Percentiles rank a stretch among this genome's conserved stretches.
Evolutionary conservation across 495 filamentous ascomycete genomes (phyloP).

Genomic region (Lophiotrema nucula): DNA sequence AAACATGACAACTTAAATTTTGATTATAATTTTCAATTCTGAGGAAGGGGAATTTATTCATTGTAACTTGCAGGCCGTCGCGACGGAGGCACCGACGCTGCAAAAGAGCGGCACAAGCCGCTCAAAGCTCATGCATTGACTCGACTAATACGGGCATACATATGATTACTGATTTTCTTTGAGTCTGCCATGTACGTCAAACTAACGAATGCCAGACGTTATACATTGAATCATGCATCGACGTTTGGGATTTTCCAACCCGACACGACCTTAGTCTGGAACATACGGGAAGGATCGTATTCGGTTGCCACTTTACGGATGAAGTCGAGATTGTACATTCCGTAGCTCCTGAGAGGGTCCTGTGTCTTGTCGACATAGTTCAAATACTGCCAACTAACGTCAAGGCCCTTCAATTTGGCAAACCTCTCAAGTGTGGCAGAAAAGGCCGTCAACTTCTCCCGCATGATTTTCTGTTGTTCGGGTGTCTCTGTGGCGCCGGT

Average conservation of each 20-base stretch:
- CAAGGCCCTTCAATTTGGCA: constrained; percentile 1
- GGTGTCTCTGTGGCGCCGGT: constrained; percentile 34
- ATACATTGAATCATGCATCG: constrained; percentile 6
- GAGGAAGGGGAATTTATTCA: too few species aligned
- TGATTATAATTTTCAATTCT: too few species aligned
- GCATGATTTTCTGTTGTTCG: constrained; percentile 39
- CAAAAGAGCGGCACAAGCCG: too few species aligned
- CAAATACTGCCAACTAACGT: constrained; percentile 43
- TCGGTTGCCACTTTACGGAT: constrained; percentile 32
- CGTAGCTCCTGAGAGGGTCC: constrained; percentile 42
- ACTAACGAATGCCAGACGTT: too few species aligned
- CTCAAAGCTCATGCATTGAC: too few species aligned
- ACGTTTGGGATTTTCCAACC: constrained; percentile 37
- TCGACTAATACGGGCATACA: too few species aligned
- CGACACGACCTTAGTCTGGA: constrained; percentile 37
- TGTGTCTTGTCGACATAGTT: constrained; percentile 44
- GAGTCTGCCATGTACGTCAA: too few species aligned
- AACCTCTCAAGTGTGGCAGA: constrained; percentile 14
- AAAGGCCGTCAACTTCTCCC: constrained; percentile 31
- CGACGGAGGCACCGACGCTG: too few species aligned
- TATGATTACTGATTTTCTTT: too few species aligned
- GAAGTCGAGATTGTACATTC: constrained; percentile 16
- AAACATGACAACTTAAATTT: too few species aligned
- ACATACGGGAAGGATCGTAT: constrained; percentile 38
- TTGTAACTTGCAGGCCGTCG: too few species aligned